Base-by-base conservation (phyloP, 495 filamentous ascomycete genomes). In the Trichoderma orchidacearum region DNA sequence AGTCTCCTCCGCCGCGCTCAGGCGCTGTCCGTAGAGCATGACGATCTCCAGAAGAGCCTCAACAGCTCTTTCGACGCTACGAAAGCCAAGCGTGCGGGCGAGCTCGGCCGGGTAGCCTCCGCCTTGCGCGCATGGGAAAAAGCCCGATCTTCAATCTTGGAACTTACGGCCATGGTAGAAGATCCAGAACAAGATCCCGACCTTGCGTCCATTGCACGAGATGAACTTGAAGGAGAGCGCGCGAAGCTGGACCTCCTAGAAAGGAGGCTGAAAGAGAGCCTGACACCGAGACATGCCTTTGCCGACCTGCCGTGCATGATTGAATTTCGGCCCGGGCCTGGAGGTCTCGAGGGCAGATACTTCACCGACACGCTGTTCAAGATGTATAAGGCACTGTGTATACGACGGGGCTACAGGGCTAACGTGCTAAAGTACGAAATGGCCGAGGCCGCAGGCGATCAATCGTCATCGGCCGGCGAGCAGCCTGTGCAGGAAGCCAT, bases 261-360 rank as follows among this genome's bases (percentile, higher is more conserved):
- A 2, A 75, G 73, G 17, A 76, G 78, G 30, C 74, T 98, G 9
- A 86, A 86, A 35, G 78, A 78, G 17, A 77, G 86, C 13, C 80
- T 98, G 54, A 84, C 95, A 30, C 92, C 92, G 5, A 80, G 81
- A 51, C 90, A 98, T 64, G 92, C 94, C 5, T 98, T 97, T 65
- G 89, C 89, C n/a, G 79, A 89, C 56, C 82, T 98, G 61, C 88
- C 90, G 38, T 96, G 92, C 61, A 74, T 98, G 34, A 67, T 98
- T 34, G 93, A 98, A 68, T 86, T 98, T 32, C 82, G 90, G 3
- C 93, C 93, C 5, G 93, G 93, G 2, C 90, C 89, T n/a, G 93
- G 93, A 41, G 93, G 93, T 15, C 83, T 85, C 58, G 93, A 98
- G 68, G 92, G 92, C 2, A 85, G 85, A 12, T 76, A 95, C 56